These are phyloP conservation scores for Zasmidium angulare DNA, from an alignment of 2,329 filamentous ascomycete genomes.

Conservation along the genomic window DNA sequence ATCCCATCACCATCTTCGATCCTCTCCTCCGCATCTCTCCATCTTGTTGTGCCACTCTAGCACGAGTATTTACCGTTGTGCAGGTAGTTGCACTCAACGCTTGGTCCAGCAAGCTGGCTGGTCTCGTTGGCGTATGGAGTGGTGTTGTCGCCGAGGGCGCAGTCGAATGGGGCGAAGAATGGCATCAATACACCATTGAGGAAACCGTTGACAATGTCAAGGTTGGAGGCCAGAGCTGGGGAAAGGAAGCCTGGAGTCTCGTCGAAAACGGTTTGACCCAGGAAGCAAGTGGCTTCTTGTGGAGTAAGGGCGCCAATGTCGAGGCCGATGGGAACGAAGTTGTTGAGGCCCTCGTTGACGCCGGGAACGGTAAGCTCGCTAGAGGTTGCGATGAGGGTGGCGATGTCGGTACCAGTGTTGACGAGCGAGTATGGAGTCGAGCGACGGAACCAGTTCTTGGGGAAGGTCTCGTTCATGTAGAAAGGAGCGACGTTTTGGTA, in stretches of 20 bases:
- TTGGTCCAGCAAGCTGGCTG: slow-evolving; percentile 11
- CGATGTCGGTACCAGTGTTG: slow-evolving; percentile 22
- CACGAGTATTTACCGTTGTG: slow-evolving; percentile 21
- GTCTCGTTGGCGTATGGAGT: slow-evolving; percentile 16
- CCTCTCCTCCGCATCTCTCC: background rate
- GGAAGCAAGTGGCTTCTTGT: slow-evolving; percentile 24
- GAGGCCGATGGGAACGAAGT: slow-evolving; percentile 28
- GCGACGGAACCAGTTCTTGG: slow-evolving; percentile 26
- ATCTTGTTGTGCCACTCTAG: slow-evolving; percentile 2
- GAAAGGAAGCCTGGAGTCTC: slow-evolving; percentile 25
- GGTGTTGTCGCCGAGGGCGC: slow-evolving; percentile 7
- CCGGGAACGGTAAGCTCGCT: slow-evolving; percentile 23
- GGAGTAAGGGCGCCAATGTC: slow-evolving; percentile 21
- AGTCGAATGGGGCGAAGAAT: slow-evolving; percentile 25
- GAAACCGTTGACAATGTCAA: slow-evolving; percentile 26
- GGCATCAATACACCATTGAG: slow-evolving; percentile 25
- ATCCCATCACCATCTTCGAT: background rate
- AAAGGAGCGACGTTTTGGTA: slow-evolving; percentile 30
- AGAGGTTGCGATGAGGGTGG: slow-evolving; percentile 19
- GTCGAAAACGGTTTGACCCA: slow-evolving; percentile 27
- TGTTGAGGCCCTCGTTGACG: slow-evolving; percentile 29
- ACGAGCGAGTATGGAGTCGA: slow-evolving; percentile 23
- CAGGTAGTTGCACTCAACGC: slow-evolving; percentile 18
- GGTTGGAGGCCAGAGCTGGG: slow-evolving; percentile 22
- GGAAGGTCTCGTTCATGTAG: slow-evolving; percentile 34